Conservation (phyloP, 1,284 basidiomycete genomes). For the Farysia itapuensis region DNA sequence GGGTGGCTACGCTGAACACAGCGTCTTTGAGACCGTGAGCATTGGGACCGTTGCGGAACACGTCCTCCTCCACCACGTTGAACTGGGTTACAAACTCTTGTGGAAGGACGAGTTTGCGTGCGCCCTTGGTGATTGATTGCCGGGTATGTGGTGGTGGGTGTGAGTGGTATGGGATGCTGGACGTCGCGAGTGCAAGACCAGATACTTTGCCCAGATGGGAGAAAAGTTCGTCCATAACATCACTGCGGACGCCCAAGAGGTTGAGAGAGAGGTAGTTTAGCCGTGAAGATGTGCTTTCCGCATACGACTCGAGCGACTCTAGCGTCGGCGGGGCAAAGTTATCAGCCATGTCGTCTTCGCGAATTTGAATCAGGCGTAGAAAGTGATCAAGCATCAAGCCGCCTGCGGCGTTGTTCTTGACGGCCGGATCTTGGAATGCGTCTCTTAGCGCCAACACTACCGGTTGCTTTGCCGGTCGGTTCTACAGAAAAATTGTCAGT, state of each 20-base stretch:
- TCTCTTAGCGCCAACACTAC: constrained; percentile 48
- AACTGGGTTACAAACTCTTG: constrained; percentile 79
- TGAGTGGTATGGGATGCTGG: constrained; percentile 49
- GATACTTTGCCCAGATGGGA: constrained; percentile 58
- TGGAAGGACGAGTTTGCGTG: constrained; percentile 77
- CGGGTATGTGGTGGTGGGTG: constrained; percentile 44
- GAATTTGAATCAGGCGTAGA: constrained; percentile 50
- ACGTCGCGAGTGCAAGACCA: constrained; percentile 44
- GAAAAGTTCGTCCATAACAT: constrained; percentile 48
- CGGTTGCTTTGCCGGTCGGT: constrained; percentile 52
- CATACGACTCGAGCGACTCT: constrained; percentile 45
- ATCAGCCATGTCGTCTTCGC: constrained; percentile 52
- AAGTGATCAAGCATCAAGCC: constrained; percentile 57
- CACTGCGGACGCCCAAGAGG: constrained; percentile 37
- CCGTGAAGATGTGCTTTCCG: constrained; percentile 52
- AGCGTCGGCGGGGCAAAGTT: constrained; percentile 47
- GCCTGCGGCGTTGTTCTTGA: constrained; percentile 29
- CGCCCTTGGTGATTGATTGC: constrained; percentile 40
- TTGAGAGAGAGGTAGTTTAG: constrained; percentile 50
- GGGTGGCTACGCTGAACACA: constrained; percentile 82
- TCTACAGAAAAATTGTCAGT: constrained; percentile 2
- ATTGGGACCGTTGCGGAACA: constrained; percentile 71
- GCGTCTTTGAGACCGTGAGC: constrained; percentile 71
- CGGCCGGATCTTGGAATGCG: constrained; percentile 49
- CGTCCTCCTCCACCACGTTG: constrained; percentile 80